Evolutionary conservation across 2,329 filamentous ascomycete genomes (phyloP), one percentile per base, ranked within the genome.

Genomic region (Fonsecaea pugnacius): DNA sequence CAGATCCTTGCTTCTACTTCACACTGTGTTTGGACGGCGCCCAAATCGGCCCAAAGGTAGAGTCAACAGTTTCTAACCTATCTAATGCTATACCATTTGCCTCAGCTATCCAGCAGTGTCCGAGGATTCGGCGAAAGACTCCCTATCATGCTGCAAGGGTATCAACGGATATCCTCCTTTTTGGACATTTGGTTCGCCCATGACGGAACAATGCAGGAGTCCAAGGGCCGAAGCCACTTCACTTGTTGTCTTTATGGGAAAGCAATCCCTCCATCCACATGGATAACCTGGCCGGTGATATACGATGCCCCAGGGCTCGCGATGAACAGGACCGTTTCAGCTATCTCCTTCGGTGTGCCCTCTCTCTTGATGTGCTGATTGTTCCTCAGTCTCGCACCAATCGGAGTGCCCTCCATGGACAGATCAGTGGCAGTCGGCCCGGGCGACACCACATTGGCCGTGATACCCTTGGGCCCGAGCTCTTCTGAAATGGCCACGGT

Each of bases 381-480:
- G 3, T 72, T 72, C 64, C 81, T 77, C 46, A 85, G 68, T 65
- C 82, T 66, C 48, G 78, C 74, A 63, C 82, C 79, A 1, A 72
- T 67, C 2, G 75, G 74, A 71, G 84, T 83, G 14, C 79, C 83
- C 68, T 78, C 73, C 61, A 81, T 77, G 71, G 86, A 87, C 30
- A 87, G 72, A 7, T 85, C 84, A 0, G 85, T 87, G 0, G 73
- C 80, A 0, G 83, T 87, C 0, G 84, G 84, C 0, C 83, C 83
- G 0, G 83, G 83, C 0, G 82, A 79, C 12, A 85, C 73, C 9
- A 75, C 75, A 67, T 85, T 85, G 16, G 85, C 82, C 12, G 70
- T 74, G 71, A 86, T 83, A 1, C 80, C 80, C 69, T 79, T 82
- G 4, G 59, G 53, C 2, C 61, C 68, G 27, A 87, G 77, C 58